Evolutionary conservation across 2,329 filamentous ascomycete species (phyloP), one percentile per base, ranked within the genome.

Genomic region (Elsinoe australis): DNA sequence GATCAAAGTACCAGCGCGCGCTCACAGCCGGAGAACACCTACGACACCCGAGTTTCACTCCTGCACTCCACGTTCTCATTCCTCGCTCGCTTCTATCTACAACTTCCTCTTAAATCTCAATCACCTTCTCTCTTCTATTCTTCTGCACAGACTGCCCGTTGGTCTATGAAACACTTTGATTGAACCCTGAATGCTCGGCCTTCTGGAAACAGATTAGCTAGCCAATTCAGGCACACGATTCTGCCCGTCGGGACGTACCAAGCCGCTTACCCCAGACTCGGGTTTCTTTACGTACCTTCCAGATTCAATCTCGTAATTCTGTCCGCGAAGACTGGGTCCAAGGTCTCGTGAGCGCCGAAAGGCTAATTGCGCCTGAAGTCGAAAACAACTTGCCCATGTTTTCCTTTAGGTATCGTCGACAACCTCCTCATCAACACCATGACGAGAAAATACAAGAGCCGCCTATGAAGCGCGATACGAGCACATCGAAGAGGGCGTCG

Each of bases 401-500:
- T 22, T 39, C 33, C n/a, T 39, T 48, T 33, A 48, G 39, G 26
- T 36, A 36, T 17, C 22, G 26, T 14, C 45, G 45, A 29, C 45
- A 18, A 9, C 34, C 45, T n/a, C n/a, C 17, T 24, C 22, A 50
- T n/a, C 31, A n/a, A 10, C 14, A 26, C 19, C n/a, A 45, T 38
- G 36, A 31, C 36, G 48, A 45, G 31, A 46, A 35, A 34, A 18
- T 35, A 26, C 31, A 22, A 29, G 4, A 24, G 33, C 12, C 49
- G 36, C n/a, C 46, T 48, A 35, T 49, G 49, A 49, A 54, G 21
- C 26, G 33, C 45, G 34, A 29, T 15, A 32, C 48, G 21, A 33
- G 35, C 35, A 36, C 19, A n/a, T 51, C 53, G 2, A 49, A 36
- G 12, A 44, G 46, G 21, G 33, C 36, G 3, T 18, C 52, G 14